phyloP scores from a whole-genome alignment of 306 rosid genomes.

The Quercus agrifolia region DNA sequence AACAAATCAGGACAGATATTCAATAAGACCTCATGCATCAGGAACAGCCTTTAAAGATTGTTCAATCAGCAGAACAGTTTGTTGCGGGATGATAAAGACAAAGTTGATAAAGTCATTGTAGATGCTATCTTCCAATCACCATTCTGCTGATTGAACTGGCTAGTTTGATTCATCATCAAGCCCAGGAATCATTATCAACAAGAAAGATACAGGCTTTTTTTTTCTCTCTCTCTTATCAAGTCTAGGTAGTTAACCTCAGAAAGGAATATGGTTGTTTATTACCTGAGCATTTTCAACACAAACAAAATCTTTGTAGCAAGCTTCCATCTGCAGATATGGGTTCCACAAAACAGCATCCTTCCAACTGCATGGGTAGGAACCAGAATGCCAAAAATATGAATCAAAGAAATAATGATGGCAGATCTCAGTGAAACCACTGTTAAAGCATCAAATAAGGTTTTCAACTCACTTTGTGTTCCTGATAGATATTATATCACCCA shows the following conservation, averaged over 20 bases:
- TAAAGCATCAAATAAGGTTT: constrained; percentile 9
- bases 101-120: not conserved
- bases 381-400: constrained; percentile 16
- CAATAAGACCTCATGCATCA: not conserved
- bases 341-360: constrained; percentile 96
- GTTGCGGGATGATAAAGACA: not conserved
- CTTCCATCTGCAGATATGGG: constrained; percentile 89
- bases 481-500: constrained; percentile 75
- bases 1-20: constrained; percentile 18
- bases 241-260: not conserved
- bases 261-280: constrained; percentile 19
- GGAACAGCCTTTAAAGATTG: constrained; percentile 4
- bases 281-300: constrained; percentile 99
- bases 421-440: constrained; percentile 20
- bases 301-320: constrained; percentile 87
- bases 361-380: constrained; percentile 58
- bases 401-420: not conserved
- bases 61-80: constrained; percentile 10
- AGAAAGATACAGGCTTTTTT: not conserved
- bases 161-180: not conserved
- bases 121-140: not conserved
- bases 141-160: not conserved
- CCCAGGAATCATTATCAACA: not conserved
- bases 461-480: constrained; percentile 68
- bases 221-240: not conserved